A percentile compares a stretch with the other conserved stretches of the same genome.
These are phyloP conservation scores for Usnea hakonensis DNA, from an alignment of 495 filamentous ascomycete species.

Conservation along the genomic window DNA sequence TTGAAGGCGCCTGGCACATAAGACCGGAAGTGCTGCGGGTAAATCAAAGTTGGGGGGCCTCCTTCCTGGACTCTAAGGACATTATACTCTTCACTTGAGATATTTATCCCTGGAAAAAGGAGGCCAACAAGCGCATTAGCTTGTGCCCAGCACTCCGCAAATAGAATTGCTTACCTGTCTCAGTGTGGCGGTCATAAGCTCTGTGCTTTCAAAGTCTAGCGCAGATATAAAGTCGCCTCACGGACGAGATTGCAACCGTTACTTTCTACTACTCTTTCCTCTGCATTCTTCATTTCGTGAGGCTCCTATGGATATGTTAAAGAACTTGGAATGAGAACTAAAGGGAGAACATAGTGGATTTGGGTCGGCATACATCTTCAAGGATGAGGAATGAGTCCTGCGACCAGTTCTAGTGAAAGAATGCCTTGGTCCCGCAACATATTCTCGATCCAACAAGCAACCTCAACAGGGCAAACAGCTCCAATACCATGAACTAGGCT, in stretches of 20 bases:
- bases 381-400: too few species aligned
- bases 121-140: background rate
- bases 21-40: background rate
- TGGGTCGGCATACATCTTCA: too few species aligned
- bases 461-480: too few species aligned
- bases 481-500: too few species aligned
- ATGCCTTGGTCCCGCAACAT: too few species aligned
- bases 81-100: background rate
- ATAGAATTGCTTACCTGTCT: background rate
- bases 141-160: background rate
- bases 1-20: background rate
- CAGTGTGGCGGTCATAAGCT: background rate
- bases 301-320: background rate
- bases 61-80: background rate
- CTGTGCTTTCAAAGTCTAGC: background rate
- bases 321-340: background rate
- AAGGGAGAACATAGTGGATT: too few species aligned
- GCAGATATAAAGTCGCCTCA: background rate
- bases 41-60: background rate
- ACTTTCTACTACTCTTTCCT: background rate
- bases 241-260: background rate
- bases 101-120: background rate
- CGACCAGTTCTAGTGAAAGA: too few species aligned
- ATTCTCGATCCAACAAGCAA: too few species aligned
- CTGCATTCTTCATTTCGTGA: background rate